Conservation (phyloP, 805 yeast genomes). For the Monosporozyma aerobia region DNA sequence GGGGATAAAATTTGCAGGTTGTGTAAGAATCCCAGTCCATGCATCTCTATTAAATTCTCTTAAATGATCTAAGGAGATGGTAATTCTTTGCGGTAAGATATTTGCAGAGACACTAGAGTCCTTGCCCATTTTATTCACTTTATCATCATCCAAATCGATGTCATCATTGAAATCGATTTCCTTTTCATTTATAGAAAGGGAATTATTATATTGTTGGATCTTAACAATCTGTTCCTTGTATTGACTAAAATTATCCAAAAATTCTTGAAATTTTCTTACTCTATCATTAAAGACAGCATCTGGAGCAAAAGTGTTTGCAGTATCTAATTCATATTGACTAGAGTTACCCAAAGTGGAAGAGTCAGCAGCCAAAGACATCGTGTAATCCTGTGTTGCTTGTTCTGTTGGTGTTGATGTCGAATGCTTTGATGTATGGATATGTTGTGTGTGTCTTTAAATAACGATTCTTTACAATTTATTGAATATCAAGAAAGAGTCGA, state of each 20-base stretch:
- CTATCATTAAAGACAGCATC: slow-evolving; percentile 65
- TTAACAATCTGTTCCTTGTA: slow-evolving; percentile 42
- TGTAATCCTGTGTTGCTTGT: neutral
- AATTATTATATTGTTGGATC: neutral
- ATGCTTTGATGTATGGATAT: neutral
- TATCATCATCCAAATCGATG: slow-evolving; percentile 9
- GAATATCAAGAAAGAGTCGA: neutral
- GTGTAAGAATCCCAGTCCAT: slow-evolving; percentile 65
- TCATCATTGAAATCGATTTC: slow-evolving; percentile 8
- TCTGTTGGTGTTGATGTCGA: neutral
- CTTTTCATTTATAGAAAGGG: neutral
- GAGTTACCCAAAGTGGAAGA: neutral
- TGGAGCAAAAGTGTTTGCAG: slow-evolving; percentile 17
- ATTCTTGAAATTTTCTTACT: slow-evolving; percentile 81
- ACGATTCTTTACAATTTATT: neutral
- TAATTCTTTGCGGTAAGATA: slow-evolving; percentile 39
- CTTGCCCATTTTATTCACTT: slow-evolving; percentile 5
- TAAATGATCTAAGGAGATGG: slow-evolving; percentile 75
- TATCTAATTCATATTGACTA: slow-evolving; percentile 6
- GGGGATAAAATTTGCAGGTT: slow-evolving; percentile 80
- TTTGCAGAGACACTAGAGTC: slow-evolving; percentile 6
- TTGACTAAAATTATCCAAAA: slow-evolving; percentile 56
- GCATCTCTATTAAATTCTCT: slow-evolving; percentile 71
- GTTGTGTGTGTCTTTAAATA: neutral
- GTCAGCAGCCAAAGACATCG: neutral